Evolutionary conservation across 257 asterid species (phyloP).

Genomic region (Solanum medicagineum): DNA sequence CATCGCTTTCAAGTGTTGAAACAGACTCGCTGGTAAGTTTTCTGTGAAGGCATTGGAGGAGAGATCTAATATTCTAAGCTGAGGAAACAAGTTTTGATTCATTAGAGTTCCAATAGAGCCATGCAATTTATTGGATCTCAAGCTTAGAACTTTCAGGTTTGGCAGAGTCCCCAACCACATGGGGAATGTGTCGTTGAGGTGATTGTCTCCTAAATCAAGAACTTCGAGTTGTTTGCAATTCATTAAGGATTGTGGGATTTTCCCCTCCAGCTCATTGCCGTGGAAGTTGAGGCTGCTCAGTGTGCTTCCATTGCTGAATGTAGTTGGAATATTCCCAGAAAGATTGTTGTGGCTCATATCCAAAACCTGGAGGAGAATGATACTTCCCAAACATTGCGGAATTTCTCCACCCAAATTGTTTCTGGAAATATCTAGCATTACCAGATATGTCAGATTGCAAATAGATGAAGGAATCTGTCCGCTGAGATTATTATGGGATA

Average conservation of each 20-base stretch:
- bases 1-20: too few species aligned
- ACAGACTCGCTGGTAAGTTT: neutral
- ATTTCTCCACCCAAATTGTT: neutral
- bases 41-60: neutral
- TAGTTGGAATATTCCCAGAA: neutral
- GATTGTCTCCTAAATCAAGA: slow-evolving; percentile 12
- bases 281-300: slow-evolving; percentile 5
- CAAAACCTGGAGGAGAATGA: neutral
- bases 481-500: neutral
- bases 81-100: neutral
- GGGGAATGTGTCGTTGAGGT: slow-evolving; percentile 8
- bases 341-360: neutral
- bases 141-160: slow-evolving; percentile 2
- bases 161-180: slow-evolving; percentile 3
- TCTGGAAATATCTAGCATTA: neutral
- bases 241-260: slow-evolving; percentile 2
- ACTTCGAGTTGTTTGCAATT: slow-evolving; percentile 1
- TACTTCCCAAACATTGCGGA: neutral
- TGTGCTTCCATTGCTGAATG: neutral
- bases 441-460: neutral
- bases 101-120: neutral
- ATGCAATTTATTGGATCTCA: slow-evolving; percentile 7
- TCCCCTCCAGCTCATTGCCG: slow-evolving; percentile 4
- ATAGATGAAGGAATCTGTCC: neutral
- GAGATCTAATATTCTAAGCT: slow-evolving; percentile 8